These are phyloP conservation scores for Candida nitratophila DNA, from an alignment of 805 yeast species.

Conservation along the genomic window DNA sequence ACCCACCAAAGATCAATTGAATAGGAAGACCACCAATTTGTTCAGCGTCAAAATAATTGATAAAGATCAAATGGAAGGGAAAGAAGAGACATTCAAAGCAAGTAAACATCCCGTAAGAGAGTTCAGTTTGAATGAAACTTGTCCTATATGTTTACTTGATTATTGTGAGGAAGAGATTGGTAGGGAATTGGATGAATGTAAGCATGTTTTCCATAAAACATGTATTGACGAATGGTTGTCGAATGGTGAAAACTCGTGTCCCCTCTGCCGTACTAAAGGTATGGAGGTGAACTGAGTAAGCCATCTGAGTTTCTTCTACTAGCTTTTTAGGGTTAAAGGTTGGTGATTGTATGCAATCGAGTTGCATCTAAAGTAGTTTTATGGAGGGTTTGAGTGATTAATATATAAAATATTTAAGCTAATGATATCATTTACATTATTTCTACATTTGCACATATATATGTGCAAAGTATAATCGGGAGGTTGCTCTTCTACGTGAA, in stretches of 20 bases:
- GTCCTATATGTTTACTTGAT: conserved; percentile 47
- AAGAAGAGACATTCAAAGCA: no score
- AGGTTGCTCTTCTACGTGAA: no score
- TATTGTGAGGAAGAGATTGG: conserved; percentile 40
- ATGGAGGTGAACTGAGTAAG: neutral
- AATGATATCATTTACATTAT: no score
- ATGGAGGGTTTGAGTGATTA: neutral
- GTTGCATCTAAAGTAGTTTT: no score
- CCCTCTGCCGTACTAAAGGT: conserved; percentile 46
- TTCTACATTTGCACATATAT: no score
- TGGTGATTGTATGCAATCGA: no score
- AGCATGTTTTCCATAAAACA: conserved; percentile 44
- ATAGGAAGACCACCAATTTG: conserved; percentile 9
- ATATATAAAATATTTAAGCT: no score
- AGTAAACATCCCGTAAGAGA: neutral
- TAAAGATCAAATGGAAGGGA: conserved; percentile 6
- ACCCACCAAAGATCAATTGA: conserved; percentile 10
- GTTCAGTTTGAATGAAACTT: conserved; percentile 26
- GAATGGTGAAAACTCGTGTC: conserved; percentile 49
- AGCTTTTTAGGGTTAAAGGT: no score
- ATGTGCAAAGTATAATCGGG: no score
- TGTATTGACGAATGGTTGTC: conserved; percentile 56
- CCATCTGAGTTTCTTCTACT: no score
- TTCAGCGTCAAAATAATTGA: conserved; percentile 9
- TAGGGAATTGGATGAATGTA: conserved; percentile 37